These are phyloP conservation scores for Viola pubescens DNA, from an alignment of 441 rosid genomes.

Conservation along the genomic window DNA sequence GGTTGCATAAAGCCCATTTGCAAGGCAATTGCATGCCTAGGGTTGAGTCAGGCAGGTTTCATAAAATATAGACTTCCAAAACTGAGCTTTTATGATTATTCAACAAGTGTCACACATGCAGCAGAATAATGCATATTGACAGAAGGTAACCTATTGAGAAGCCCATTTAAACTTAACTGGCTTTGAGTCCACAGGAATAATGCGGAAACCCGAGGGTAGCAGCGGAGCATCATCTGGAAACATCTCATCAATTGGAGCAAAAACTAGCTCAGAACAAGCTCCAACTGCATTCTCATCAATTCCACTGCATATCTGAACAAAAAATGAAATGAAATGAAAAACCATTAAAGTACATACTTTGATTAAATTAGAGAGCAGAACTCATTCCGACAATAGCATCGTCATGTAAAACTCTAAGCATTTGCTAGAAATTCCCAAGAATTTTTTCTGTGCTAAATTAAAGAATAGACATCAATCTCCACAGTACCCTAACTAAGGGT, in stretches of 20 bases:
- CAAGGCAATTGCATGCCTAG: too few relatives aligned
- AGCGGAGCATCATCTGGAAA: slow-evolving; percentile 96
- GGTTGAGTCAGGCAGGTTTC: too few relatives aligned
- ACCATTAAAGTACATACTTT: background rate
- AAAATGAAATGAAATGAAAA: background rate
- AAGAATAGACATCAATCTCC: background rate
- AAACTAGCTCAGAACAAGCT: slow-evolving; percentile 84
- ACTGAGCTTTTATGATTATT: too few relatives aligned
- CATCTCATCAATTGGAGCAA: slow-evolving; percentile 96
- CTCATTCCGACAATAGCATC: too few relatives aligned
- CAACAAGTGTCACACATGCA: too few relatives aligned
- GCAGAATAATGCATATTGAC: too few relatives aligned
- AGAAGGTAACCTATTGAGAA: too few relatives aligned
- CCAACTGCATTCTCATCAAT: slow-evolving; percentile 89
- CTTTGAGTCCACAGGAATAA: slow-evolving; percentile 87
- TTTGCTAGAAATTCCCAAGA: background rate
- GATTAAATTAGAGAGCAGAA: too few relatives aligned
- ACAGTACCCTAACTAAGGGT: background rate
- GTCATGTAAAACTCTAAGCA: background rate
- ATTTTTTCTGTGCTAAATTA: background rate
- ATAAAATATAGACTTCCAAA: too few relatives aligned
- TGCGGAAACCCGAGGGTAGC: slow-evolving; percentile 91
- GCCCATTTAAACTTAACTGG: slow-evolving; percentile 32
- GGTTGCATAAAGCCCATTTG: background rate
- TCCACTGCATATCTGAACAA: slow-evolving; percentile 77